Conservation (phyloP, 352 stramenopile species). For the Pythium folliculosum region DNA sequence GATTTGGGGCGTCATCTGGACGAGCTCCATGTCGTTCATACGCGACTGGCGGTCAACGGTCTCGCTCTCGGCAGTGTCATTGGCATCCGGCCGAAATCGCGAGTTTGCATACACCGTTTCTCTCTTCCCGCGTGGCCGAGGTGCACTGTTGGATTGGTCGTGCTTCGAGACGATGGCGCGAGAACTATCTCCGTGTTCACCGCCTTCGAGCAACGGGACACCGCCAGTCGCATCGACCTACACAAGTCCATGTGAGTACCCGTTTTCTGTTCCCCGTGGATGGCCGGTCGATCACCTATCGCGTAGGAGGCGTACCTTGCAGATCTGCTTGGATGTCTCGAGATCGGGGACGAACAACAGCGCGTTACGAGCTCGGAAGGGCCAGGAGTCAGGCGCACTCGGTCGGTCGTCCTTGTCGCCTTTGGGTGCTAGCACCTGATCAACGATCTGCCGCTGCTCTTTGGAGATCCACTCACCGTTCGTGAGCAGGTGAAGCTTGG, state of each 20-base stretch:
- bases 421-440: constrained; percentile 42
- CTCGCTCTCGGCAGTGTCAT: background rate
- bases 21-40: constrained; percentile 31
- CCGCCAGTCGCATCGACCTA: constrained; percentile 4
- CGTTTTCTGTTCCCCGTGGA: background rate
- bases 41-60: background rate
- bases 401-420: constrained; percentile 61
- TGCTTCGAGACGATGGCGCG: background rate
- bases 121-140: constrained; percentile 33
- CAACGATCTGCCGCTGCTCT: constrained; percentile 56
- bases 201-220: constrained; percentile 47
- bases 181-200: background rate
- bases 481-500: constrained; percentile 67
- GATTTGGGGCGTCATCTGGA: constrained; percentile 82
- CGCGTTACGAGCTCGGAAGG: constrained; percentile 70
- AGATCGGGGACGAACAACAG: constrained; percentile 79
- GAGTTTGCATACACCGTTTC: constrained; percentile 78
- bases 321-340: constrained; percentile 56
- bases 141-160: background rate
- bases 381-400: constrained; percentile 72
- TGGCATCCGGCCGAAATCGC: constrained; percentile 37
- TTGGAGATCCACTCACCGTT: constrained; percentile 78
- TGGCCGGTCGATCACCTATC: background rate
- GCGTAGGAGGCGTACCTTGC: constrained; percentile 37
- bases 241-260: background rate